Evolutionary conservation across 495 filamentous ascomycete genomes (phyloP).

Genomic region (Penicillium dipodomyicola): DNA sequence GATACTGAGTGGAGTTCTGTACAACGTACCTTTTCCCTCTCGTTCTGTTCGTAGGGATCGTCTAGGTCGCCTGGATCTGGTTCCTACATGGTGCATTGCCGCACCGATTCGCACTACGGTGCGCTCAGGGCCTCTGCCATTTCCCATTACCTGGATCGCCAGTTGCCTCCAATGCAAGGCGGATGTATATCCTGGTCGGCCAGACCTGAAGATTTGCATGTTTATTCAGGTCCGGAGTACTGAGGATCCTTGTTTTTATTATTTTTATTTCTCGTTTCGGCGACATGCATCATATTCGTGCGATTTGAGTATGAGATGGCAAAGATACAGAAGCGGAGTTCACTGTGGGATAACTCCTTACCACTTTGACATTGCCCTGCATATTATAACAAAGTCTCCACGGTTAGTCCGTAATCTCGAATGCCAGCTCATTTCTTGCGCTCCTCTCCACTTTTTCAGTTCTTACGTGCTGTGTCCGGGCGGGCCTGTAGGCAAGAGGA

Average conservation of each 20-base stretch:
- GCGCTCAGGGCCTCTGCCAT: slow-evolving; percentile 10
- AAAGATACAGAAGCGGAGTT: background rate
- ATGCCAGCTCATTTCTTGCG: background rate
- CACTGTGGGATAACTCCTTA: background rate
- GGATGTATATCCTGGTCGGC: slow-evolving; percentile 16
- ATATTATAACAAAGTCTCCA: background rate
- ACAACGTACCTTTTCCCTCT: background rate
- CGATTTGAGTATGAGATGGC: background rate
- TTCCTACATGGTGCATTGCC: slow-evolving; percentile 13
- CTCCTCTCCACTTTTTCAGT: background rate
- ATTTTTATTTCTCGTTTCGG: background rate
- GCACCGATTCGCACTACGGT: slow-evolving; percentile 1
- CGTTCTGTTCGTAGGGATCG: background rate
- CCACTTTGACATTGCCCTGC: background rate
- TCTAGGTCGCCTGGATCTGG: background rate
- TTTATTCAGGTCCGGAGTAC: slow-evolving; percentile 24
- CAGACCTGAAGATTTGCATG: slow-evolving; percentile 6
- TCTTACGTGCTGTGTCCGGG: background rate
- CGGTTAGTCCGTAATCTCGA: background rate
- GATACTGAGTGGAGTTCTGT: slow-evolving; percentile 3
- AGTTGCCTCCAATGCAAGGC: slow-evolving; percentile 31
- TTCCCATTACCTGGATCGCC: slow-evolving; percentile 25
- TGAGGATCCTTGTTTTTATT: slow-evolving; percentile 10
- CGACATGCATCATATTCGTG: slow-evolving; percentile 15
- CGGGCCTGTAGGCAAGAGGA: background rate